Evolutionary conservation across 2,329 filamentous ascomycete species (phyloP).

Genomic region (Pseudogymnoascus sp.): DNA sequence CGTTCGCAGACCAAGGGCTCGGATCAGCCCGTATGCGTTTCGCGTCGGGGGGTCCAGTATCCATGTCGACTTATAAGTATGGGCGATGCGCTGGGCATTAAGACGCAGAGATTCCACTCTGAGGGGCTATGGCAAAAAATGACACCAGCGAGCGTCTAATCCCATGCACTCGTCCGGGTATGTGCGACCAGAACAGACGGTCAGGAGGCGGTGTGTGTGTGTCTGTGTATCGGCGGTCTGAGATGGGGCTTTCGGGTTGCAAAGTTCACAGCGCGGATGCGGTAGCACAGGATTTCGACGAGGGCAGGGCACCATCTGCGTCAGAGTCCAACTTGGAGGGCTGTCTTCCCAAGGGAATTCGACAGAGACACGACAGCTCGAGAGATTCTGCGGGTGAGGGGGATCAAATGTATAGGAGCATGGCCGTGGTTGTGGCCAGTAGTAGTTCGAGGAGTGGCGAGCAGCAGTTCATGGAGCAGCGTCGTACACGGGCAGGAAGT

Average conservation of each 20-base stretch:
- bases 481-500: neutral
- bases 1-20: constrained; percentile 27
- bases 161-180: neutral
- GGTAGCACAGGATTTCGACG: neutral
- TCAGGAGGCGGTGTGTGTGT: neutral
- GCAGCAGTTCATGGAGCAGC: neutral
- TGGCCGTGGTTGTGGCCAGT: neutral
- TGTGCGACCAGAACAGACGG: neutral
- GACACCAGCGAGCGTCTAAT: neutral
- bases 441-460: neutral
- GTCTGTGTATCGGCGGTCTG: neutral
- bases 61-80: constrained; percentile 39
- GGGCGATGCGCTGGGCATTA: neutral
- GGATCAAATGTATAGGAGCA: neutral
- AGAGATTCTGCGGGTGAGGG: neutral
- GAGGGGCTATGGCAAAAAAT: neutral
- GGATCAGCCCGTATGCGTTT: constrained; percentile 53
- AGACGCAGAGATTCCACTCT: neutral
- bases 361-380: neutral
- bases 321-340: neutral
- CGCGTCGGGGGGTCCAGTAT: constrained; percentile 51
- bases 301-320: neutral
- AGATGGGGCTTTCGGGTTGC: neutral
- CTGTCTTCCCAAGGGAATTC: neutral
- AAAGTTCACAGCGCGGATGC: neutral